Percentiles rank a stretch among this genome's conserved stretches.
Evolutionary conservation across 2,329 filamentous ascomycete species (phyloP).

Genomic region (Penicillium nordicum): DNA sequence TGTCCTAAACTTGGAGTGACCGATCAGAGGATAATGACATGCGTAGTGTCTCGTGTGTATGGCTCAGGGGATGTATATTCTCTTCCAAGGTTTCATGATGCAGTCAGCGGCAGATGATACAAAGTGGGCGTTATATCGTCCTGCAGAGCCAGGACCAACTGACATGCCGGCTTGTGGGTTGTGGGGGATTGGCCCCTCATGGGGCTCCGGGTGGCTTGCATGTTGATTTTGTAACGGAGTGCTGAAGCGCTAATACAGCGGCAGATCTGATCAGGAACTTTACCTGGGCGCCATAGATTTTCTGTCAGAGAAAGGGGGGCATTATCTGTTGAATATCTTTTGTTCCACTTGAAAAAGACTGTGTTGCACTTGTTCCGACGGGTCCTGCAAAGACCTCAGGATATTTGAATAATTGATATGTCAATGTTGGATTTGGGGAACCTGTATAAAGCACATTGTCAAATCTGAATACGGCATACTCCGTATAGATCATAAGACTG

Average conservation of each 20-base stretch:
- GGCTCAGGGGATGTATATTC: background rate
- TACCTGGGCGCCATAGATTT: background rate
- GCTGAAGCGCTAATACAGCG: background rate
- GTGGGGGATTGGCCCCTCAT: constrained; percentile 1
- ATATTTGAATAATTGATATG: background rate
- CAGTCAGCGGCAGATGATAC: constrained; percentile 10
- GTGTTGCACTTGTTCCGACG: background rate
- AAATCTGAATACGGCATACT: no score
- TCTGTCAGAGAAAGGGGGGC: background rate
- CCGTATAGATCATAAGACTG: background rate
- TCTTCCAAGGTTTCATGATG: background rate
- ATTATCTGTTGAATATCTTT: background rate
- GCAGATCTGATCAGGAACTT: background rate
- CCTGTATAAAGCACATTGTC: background rate
- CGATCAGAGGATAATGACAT: background rate
- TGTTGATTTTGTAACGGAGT: background rate
- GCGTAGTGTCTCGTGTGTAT: background rate
- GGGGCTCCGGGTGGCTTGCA: constrained; percentile 6
- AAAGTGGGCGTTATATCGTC: background rate
- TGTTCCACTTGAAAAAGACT: background rate
- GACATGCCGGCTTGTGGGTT: background rate
- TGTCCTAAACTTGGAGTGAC: background rate
- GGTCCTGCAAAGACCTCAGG: background rate
- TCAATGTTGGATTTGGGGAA: background rate
- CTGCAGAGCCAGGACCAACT: background rate